Evolutionary conservation across 768 basidiomycete genomes (phyloP).

Genomic region (Suillus clintonianus): DNA sequence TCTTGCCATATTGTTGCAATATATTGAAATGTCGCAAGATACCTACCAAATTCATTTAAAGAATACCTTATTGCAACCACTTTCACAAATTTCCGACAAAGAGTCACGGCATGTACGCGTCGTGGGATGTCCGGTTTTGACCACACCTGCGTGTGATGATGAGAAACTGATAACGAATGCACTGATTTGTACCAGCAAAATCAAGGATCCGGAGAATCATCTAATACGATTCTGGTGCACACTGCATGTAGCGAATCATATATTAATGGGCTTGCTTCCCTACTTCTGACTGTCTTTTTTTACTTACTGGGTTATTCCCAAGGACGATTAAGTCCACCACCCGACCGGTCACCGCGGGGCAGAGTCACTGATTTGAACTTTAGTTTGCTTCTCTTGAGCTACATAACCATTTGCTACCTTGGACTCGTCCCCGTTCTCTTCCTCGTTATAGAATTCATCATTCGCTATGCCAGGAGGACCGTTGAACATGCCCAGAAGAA

Average conservation of each 20-base stretch:
- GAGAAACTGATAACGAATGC: neutral
- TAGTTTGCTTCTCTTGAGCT: neutral
- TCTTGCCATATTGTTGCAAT: too few relatives aligned
- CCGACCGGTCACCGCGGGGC: neutral
- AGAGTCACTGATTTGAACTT: neutral
- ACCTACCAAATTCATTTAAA: too few relatives aligned
- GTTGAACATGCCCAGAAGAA: slow-evolving; percentile 4
- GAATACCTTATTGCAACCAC: too few relatives aligned
- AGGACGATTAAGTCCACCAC: neutral
- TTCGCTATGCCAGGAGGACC: slow-evolving; percentile 15
- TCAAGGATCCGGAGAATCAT: neutral
- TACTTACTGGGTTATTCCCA: neutral
- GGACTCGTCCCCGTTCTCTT: neutral
- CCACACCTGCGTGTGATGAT: neutral
- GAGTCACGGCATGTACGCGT: too few relatives aligned
- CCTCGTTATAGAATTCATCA: neutral
- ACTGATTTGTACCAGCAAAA: neutral
- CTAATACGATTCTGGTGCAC: neutral
- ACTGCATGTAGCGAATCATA: neutral
- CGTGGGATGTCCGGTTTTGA: neutral
- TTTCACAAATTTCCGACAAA: too few relatives aligned
- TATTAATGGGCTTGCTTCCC: neutral
- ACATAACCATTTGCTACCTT: neutral
- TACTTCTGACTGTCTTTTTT: neutral
- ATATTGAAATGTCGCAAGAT: too few relatives aligned